phyloP scores from a whole-genome alignment of 2,329 filamentous ascomycete species.

The Colletotrichum chrysophilum region DNA sequence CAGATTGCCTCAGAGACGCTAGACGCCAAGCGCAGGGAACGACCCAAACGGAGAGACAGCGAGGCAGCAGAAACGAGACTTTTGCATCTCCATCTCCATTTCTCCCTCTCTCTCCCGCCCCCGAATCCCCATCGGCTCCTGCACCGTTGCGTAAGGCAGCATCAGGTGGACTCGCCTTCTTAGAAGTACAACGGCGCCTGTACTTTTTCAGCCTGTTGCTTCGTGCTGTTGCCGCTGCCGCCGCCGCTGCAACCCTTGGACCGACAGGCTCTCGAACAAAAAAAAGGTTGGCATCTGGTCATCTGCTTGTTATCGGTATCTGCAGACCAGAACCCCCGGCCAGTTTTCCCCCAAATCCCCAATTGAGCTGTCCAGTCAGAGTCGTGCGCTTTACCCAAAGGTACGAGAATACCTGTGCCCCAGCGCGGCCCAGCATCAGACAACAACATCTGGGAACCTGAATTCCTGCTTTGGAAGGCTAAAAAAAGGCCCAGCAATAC shows the following conservation, averaged over 20 bases:
- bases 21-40: conserved; percentile 1
- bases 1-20: conserved; percentile 9
- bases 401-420: background rate
- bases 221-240: background rate
- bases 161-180: background rate
- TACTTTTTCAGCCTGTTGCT: background rate
- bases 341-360: background rate
- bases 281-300: conserved; percentile 9
- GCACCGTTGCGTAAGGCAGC: conserved; percentile 3
- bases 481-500: background rate
- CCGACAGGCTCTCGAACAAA: background rate
- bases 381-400: background rate
- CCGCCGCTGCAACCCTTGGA: conserved; percentile 3
- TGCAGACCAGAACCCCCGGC: background rate
- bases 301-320: conserved; percentile 13
- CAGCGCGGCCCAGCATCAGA: background rate
- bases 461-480: background rate
- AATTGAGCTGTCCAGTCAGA: background rate
- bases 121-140: background rate
- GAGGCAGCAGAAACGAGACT: background rate
- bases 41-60: background rate
- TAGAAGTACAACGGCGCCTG: background rate
- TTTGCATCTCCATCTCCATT: background rate
- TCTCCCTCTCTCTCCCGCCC: background rate
- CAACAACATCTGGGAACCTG: background rate